Base-by-base conservation (phyloP, 805 yeast genomes). In the Candida awuae region DNA sequence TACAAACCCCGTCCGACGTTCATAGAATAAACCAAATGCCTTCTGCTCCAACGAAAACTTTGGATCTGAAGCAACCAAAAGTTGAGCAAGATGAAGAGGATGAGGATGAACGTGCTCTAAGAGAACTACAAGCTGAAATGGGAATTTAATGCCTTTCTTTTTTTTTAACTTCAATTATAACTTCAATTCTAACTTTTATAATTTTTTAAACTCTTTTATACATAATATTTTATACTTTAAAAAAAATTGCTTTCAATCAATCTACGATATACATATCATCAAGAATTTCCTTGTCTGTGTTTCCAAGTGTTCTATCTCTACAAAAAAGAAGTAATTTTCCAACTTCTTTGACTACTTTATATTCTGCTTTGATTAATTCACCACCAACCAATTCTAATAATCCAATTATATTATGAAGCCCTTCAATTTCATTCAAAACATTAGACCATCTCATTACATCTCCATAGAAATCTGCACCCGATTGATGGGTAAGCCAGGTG, bases 91-190 rank as follows among this genome's bases (percentile, higher is more conserved):
- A 70, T 31, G 77, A 70, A 32, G 85, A 79, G 41, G 90, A 82
- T 54, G 94, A 84, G 53, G 94, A 84, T 55, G 92, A 83, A 61
- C 77, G 76, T 55, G 94, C 92, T 23, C 68, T 84, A 56, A 75
- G 75, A 54, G 87, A 81, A 42, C 62, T 84, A 47, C 94, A 84
- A 59, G 90, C 86, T 19, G 92, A 84, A 60, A 83, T 84, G 92
- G 92, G 92, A 12, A 66, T 82, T 57, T 81, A 32, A 38, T 13
- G 15, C 29, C 13, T 14, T 25, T n/a, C 8, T n/a, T 19, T 23
- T 30, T 21, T 23, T 9, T 8, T 16, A 16, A 5, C 27, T 14
- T 7, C 14, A 8, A 21, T 18, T 19, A 8, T 14, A 19, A 4
- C 27, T 18, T 17, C 22, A 13, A 4, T 33, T 18, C 27, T 29